These are phyloP conservation scores for Fusarium circinatum DNA, from an alignment of 2,329 filamentous ascomycete genomes.

Conservation along the genomic window DNA sequence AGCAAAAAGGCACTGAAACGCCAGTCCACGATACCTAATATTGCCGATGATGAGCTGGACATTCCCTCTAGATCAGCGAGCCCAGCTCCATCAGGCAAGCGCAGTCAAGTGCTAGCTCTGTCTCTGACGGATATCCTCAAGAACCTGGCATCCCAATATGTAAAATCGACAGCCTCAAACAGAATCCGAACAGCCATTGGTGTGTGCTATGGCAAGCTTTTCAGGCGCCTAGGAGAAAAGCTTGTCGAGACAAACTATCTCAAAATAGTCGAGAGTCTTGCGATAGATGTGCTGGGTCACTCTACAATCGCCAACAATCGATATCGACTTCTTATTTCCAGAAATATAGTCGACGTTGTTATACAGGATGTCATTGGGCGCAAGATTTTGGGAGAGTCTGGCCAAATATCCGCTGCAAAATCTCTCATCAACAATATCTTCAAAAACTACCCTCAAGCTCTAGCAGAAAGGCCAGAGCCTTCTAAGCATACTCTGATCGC, in stretches of 20 bases:
- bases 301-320: conserved; percentile 82
- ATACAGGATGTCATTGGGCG: conserved; percentile 85
- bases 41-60: conserved; percentile 79
- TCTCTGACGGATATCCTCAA: conserved; percentile 82
- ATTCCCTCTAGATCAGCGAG: conserved; percentile 74
- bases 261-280: conserved; percentile 82
- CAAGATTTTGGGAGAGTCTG: conserved; percentile 87
- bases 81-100: conserved; percentile 74
- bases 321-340: conserved; percentile 85
- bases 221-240: conserved; percentile 81
- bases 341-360: conserved; percentile 85
- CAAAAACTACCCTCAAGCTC: conserved; percentile 91
- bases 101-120: conserved; percentile 76
- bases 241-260: conserved; percentile 86
- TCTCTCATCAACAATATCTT: conserved; percentile 86
- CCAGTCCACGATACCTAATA: conserved; percentile 68
- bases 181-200: conserved; percentile 84
- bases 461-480: conserved; percentile 89
- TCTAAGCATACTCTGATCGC: conserved; percentile 86
- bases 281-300: conserved; percentile 82
- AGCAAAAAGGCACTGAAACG: conserved; percentile 69
- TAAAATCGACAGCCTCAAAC: conserved; percentile 80
- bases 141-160: conserved; percentile 83
- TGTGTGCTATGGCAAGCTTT: conserved; percentile 84
- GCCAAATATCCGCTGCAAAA: conserved; percentile 84